A percentile compares a stretch with the other conserved stretches of the same genome.
phyloP scores from a whole-genome alignment of 2,329 filamentous ascomycete species.

The Botrytis byssoidea region DNA sequence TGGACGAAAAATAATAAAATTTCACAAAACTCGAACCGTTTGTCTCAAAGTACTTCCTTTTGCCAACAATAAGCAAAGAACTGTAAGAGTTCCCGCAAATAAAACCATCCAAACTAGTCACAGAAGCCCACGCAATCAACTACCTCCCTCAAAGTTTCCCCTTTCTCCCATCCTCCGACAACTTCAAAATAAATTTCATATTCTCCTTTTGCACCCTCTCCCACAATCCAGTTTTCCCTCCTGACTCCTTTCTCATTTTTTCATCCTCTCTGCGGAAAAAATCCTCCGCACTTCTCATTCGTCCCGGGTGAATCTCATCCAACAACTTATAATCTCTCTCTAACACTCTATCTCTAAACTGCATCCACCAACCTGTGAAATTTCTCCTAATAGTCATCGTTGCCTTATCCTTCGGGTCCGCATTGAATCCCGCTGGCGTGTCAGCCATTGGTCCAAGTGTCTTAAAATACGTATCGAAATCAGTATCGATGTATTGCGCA shows the following conservation, averaged over 20 bases:
- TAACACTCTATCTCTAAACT: conserved; percentile 46
- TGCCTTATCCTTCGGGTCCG: conserved; percentile 40
- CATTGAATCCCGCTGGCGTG: conserved; percentile 40
- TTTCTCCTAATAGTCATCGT: conserved; percentile 46
- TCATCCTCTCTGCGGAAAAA: conserved; percentile 47
- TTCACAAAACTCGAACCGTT: too few species aligned
- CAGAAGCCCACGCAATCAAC: neutral
- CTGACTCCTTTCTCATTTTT: conserved; percentile 31
- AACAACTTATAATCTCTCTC: conserved; percentile 49
- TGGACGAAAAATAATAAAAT: neutral
- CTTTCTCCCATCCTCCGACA: conserved; percentile 34
- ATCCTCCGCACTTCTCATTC: conserved; percentile 50
- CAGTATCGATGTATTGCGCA: conserved; percentile 43
- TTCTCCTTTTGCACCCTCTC: conserved; percentile 37
- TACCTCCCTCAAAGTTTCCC: conserved; percentile 25
- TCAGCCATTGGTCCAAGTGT: conserved; percentile 27
- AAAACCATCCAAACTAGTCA: neutral
- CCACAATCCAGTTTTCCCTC: conserved; percentile 39
- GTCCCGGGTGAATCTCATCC: conserved; percentile 51
- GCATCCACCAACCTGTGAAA: conserved; percentile 52
- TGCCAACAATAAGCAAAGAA: neutral
- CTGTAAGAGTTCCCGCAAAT: neutral
- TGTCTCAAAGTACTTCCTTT: too few species aligned
- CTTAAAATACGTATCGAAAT: conserved; percentile 41
- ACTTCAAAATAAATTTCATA: conserved; percentile 35